Evolutionary conservation across 305 asterid genomes (phyloP).

Genomic region (Plantago lanceolata): DNA sequence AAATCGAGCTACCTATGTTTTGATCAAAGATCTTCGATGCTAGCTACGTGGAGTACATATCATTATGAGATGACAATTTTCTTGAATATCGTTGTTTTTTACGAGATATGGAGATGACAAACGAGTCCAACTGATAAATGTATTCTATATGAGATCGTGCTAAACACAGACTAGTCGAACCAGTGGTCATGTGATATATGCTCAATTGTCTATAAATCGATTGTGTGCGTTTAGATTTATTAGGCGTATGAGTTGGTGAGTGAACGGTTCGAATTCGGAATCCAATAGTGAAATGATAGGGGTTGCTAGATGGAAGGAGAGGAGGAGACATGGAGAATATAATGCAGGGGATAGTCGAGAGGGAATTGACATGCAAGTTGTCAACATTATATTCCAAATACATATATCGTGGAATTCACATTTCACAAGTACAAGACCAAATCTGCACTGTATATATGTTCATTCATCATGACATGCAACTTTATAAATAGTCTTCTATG

Average conservation of each 20-base stretch:
- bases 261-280: too few relatives aligned
- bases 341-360: slow-evolving; percentile 22
- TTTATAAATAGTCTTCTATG: neutral
- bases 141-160: too few relatives aligned
- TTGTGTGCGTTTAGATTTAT: too few relatives aligned
- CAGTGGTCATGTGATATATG: too few relatives aligned
- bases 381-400: slow-evolving; percentile 14
- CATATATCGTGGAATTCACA: slow-evolving; percentile 16
- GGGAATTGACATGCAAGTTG: slow-evolving; percentile 45
- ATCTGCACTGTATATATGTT: slow-evolving; percentile 28
- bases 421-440: slow-evolving; percentile 28
- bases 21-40: neutral
- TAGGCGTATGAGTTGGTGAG: too few relatives aligned
- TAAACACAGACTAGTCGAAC: neutral
- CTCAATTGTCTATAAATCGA: too few relatives aligned
- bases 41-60: neutral
- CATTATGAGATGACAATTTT: neutral
- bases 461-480: neutral
- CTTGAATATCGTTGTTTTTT: neutral
- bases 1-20: neutral
- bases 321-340: neutral
- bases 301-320: too few relatives aligned
- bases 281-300: too few relatives aligned
- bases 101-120: too few relatives aligned
- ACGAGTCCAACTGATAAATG: too few relatives aligned